Evolutionary conservation across 2,329 filamentous ascomycete species (phyloP), one percentile per base, ranked within the genome.

Genomic region (Parasarocladium wereldwijsianum): DNA sequence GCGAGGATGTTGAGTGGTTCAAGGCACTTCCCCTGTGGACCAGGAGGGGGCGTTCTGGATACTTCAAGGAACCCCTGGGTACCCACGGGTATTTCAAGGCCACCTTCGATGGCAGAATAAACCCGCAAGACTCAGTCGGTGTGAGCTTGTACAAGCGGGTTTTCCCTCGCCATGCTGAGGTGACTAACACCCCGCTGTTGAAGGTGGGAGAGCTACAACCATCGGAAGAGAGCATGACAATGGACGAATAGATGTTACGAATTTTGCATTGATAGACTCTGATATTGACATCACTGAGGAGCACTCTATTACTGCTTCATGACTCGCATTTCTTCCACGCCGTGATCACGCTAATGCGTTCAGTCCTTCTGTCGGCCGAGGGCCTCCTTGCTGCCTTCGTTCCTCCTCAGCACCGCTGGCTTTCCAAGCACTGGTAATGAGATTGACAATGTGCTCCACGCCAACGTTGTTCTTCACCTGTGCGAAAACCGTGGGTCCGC

Each of bases 1-100:
- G 79, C 28, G 83, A 87, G 45, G 92, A 98, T 40, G 83, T 98
- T 18, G 74, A 81, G 41, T 98, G 90, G 86, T 98, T 96, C 70
- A 93, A 93, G 62, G 87, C 87, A 1, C 54, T 98, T 49, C 87
- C 90, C 36, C 57, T 98, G 38, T 98, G 87, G 86, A 98, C 90
- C 5, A 82, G 74, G 59, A 62, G 87, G 17, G 90, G 90, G 6
- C 66, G 90, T 37, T 82, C 74, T 41, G 90, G 90, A 7, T 94
- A 76, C 52, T 74, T 98, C 62, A 94, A 94, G 64, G 90, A 98
- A 62, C 70, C 78, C 34, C 59, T 98, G 29, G 90, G 90, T 43
- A 98, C 90, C 20, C 90, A 98, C 54, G 90, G 90, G n/a, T 98
- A 98, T 61, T 96, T 96, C 70, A 98, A 98, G 66, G 90, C 90